phyloP scores from a whole-genome alignment of 1,284 basidiomycete genomes.

The Boletus mariae region DNA sequence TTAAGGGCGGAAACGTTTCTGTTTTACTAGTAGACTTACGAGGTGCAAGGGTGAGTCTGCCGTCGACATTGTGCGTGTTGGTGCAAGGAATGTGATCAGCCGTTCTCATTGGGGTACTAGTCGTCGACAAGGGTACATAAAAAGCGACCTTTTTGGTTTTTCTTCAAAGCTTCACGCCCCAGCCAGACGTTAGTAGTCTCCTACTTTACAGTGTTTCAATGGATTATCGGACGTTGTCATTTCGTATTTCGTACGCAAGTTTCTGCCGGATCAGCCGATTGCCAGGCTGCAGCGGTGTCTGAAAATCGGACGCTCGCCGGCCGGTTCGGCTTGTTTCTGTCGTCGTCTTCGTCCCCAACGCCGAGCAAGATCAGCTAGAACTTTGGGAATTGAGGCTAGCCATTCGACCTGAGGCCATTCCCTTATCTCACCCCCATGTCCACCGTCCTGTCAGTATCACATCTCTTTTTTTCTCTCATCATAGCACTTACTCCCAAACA shows the following conservation, averaged over 20 bases:
- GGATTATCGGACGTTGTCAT: no score
- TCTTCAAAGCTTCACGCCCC: background rate
- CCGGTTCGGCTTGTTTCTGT: slow-evolving; percentile 4
- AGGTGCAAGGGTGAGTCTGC: slow-evolving; percentile 28
- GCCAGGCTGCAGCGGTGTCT: slow-evolving; percentile 27
- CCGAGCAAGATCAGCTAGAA: slow-evolving; percentile 2
- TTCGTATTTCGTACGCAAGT: no score
- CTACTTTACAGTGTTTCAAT: no score
- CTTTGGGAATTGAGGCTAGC: background rate
- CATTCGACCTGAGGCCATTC: background rate
- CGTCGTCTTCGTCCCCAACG: slow-evolving; percentile 19
- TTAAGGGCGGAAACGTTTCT: background rate
- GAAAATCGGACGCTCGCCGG: slow-evolving; percentile 23
- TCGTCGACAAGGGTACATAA: background rate
- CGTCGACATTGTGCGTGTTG: slow-evolving; percentile 17
- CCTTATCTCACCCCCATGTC: slow-evolving; percentile 20
- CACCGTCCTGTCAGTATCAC: slow-evolving; percentile 28
- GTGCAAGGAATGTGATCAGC: background rate
- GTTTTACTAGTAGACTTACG: slow-evolving; percentile 16
- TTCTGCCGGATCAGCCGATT: slow-evolving; percentile 11
- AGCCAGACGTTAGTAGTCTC: no score
- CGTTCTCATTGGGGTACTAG: slow-evolving; percentile 11
- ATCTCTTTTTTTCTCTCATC: background rate
- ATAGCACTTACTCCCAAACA: slow-evolving; percentile 23
- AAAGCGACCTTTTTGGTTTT: background rate